phyloP scores from a whole-genome alignment of 768 basidiomycete species.

The Butyriboletus loyo region DNA sequence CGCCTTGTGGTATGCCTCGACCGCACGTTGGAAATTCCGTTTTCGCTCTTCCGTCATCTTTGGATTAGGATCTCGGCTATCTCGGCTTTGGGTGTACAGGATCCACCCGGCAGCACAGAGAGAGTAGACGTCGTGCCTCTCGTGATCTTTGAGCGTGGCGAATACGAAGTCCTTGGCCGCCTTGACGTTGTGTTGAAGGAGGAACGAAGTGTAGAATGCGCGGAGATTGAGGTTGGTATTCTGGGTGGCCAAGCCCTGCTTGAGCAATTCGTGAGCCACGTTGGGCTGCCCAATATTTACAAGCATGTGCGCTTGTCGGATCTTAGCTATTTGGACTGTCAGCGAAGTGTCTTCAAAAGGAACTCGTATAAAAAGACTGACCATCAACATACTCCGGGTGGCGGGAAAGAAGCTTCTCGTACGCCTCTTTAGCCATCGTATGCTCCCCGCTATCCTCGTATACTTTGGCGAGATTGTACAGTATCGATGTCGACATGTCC shows the following conservation, averaged over 20 bases:
- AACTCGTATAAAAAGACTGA: conserved; percentile 37
- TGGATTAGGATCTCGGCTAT: conserved; percentile 63
- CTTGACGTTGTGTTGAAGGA: conserved; percentile 72
- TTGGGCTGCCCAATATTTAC: conserved; percentile 65
- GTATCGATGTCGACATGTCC: conserved; percentile 72
- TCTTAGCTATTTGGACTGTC: conserved; percentile 63
- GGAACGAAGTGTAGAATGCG: conserved; percentile 91
- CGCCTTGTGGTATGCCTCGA: conserved; percentile 93
- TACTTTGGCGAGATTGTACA: conserved; percentile 89
- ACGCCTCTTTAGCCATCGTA: conserved; percentile 76
- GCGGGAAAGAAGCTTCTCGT: conserved; percentile 78
- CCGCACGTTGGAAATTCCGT: conserved; percentile 73
- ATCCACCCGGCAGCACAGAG: conserved; percentile 89
- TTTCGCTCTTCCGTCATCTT: conserved; percentile 61
- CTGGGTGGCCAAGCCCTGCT: conserved; percentile 82
- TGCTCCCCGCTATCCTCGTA: conserved; percentile 84
- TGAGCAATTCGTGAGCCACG: conserved; percentile 85
- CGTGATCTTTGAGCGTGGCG: conserved; percentile 78
- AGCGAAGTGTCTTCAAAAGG: background rate
- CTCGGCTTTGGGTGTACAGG: conserved; percentile 80
- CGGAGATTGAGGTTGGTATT: conserved; percentile 81
- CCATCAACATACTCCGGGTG: conserved; percentile 98
- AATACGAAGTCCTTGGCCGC: conserved; percentile 89
- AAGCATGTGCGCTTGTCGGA: conserved; percentile 83
- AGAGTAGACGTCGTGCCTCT: conserved; percentile 87